Base-by-base conservation (phyloP, 2,329 filamentous ascomycete genomes). In the Nakataea oryzae region DNA sequence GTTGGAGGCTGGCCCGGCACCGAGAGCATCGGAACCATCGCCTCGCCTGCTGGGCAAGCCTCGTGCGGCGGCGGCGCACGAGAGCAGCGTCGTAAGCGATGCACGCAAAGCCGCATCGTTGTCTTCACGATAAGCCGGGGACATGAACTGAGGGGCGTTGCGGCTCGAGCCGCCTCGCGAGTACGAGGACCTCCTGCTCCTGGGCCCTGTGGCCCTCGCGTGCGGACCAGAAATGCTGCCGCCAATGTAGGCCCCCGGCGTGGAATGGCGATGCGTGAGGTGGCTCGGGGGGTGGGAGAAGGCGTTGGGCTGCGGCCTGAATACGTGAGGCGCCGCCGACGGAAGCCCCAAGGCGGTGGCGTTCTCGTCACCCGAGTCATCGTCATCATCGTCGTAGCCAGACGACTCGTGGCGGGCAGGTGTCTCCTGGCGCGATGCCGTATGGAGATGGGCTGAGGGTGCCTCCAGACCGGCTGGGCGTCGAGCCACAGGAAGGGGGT, bases 51-150 rank as follows among this genome's bases (percentile, higher is more conserved):
- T 96, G 0, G 88, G 86, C 21, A 95, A 79, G 4, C 89, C 89
- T 56, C 95, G 85, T 1, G 93, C 95, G 0, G 93, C 95, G 3
- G 93, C 92, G 0, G 92, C 93, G 69, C 91, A 96, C n/a, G 93
- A 97, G 14, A 99, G 84, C 14, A 99, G 82, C 0, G 95, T 97
- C 0, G 92, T 96, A n/a, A 99, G 81, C 59, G 91, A 96, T 26
- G 95, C 92, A 41, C 95, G 87, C 13, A 99, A 81, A 2, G 92
- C 95, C 32, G 92, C 95, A 69, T 99, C 95, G 69, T 97, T 93
- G 68, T 97, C 92, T 58, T 90, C 87, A 67, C 91, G 90, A 68
- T 90, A 86, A 3, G 85, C 84, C 1, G 90, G 88, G 0, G 88
- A 87, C 71, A 91, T 84, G 72, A 89, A 85, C 72, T 86, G 89